Conservation (phyloP, 2,329 filamentous ascomycete genomes). For the Aspergillus arachidicola region DNA sequence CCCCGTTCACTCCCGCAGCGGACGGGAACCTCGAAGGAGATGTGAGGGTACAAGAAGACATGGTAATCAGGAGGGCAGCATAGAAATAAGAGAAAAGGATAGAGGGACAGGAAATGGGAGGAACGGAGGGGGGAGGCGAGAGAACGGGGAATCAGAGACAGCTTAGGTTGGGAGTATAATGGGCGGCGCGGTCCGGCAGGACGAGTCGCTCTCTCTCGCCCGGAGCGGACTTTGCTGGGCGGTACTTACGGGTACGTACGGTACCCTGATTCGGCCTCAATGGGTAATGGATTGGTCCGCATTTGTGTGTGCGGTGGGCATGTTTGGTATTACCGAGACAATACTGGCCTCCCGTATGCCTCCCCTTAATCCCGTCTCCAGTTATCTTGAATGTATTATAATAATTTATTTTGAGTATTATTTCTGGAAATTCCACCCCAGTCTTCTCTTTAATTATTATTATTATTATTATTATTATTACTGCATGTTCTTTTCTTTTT, state of each 20-base stretch:
- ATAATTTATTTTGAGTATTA: conserved; percentile 4
- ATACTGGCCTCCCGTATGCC: neutral
- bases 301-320: conserved; percentile 1
- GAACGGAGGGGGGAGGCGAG: conserved; percentile 25
- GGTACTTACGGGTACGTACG: conserved; percentile 6
- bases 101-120: conserved; percentile 18
- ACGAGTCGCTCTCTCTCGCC: conserved; percentile 11
- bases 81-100: conserved; percentile 26
- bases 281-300: neutral
- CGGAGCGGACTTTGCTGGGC: conserved; percentile 15
- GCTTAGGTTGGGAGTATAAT: conserved; percentile 27
- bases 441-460: neutral
- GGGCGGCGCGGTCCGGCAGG: conserved; percentile 36
- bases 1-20: conserved; percentile 49
- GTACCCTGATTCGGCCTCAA: neutral
- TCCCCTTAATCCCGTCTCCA: conserved; percentile 1
- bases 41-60: conserved; percentile 38
- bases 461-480: neutral
- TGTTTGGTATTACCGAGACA: conserved; percentile 4
- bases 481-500: neutral
- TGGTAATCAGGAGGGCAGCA: conserved; percentile 32
- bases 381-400: neutral
- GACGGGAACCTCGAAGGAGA: conserved; percentile 43
- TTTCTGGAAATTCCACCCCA: conserved; percentile 1
- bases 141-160: conserved; percentile 23